phyloP scores from a whole-genome alignment of 768 basidiomycete species.

The Termitomyces sp. region DNA sequence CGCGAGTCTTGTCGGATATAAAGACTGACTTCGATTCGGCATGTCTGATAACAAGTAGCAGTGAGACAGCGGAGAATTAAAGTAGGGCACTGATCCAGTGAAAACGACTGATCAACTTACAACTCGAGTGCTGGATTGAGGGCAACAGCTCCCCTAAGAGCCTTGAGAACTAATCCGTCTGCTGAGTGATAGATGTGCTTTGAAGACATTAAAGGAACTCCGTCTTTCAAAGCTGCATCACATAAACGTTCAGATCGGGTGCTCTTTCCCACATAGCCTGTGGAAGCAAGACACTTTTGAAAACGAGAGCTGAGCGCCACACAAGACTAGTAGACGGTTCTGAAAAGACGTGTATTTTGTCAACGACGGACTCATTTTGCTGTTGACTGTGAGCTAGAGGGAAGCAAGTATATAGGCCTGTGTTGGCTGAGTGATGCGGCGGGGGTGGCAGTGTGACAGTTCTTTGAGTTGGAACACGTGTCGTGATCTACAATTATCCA shows the following conservation, averaged over 20 bases:
- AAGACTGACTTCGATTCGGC: conserved; percentile 30
- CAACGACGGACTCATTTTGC: too few relatives aligned
- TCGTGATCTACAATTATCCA: too few relatives aligned
- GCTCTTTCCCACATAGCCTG: conserved; percentile 1
- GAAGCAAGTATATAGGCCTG: too few relatives aligned
- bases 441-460: too few relatives aligned
- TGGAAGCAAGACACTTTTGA: not conserved
- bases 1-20: conserved; percentile 12
- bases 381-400: too few relatives aligned
- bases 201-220: conserved; percentile 25
- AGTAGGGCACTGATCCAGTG: too few relatives aligned
- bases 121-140: conserved; percentile 33
- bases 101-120: too few relatives aligned
- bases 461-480: too few relatives aligned
- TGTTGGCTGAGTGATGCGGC: too few relatives aligned
- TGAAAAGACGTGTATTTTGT: not conserved
- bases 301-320: not conserved
- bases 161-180: conserved; percentile 36
- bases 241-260: not conserved
- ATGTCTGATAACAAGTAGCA: conserved; percentile 23
- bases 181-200: conserved; percentile 37
- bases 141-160: conserved; percentile 33
- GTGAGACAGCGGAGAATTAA: not conserved
- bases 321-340: not conserved
- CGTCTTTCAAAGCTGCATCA: not conserved